These are phyloP conservation scores for Cicer cuneatum DNA, from an alignment of 306 rosid genomes.

Conservation along the genomic window DNA sequence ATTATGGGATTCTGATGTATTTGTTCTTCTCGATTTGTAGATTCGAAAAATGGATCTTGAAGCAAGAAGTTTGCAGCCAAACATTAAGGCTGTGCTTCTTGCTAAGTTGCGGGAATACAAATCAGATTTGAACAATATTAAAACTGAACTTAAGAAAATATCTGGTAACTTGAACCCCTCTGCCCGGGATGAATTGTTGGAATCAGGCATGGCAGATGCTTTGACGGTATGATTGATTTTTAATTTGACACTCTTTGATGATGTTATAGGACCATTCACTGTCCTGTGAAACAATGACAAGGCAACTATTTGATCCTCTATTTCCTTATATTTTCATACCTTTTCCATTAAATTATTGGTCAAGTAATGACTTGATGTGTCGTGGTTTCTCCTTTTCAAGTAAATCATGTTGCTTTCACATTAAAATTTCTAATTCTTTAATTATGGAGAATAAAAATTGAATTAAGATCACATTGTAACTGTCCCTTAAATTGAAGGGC, in stretches of 20 bases:
- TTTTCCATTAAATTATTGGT: not conserved
- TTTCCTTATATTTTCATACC: constrained; percentile 5
- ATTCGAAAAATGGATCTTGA: constrained; percentile 84
- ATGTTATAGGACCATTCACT: constrained; percentile 8
- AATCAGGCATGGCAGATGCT: constrained; percentile 21
- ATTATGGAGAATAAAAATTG: constrained; percentile 8
- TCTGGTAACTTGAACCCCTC: constrained; percentile 41
- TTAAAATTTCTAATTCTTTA: not conserved
- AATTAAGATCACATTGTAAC: not conserved
- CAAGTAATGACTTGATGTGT: constrained; percentile 11
- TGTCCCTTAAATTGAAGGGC: not conserved
- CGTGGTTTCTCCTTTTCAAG: constrained; percentile 9
- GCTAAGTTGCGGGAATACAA: constrained; percentile 85
- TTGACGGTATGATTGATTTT: constrained; percentile 53
- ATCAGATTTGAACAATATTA: constrained; percentile 82
- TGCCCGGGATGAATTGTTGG: constrained; percentile 45
- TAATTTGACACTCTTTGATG: not conserved
- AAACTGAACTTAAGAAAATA: constrained; percentile 69
- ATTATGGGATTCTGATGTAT: constrained; percentile 31
- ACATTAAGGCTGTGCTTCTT: constrained; percentile 69
- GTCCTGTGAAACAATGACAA: constrained; percentile 23
- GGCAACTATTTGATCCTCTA: constrained; percentile 6
- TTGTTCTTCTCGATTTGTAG: constrained; percentile 50
- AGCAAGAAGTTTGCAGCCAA: constrained; percentile 88
- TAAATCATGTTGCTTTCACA: not conserved